Base-by-base conservation (phyloP, 208 protist species). In the Acanthamoeba lenticulata region DNA sequence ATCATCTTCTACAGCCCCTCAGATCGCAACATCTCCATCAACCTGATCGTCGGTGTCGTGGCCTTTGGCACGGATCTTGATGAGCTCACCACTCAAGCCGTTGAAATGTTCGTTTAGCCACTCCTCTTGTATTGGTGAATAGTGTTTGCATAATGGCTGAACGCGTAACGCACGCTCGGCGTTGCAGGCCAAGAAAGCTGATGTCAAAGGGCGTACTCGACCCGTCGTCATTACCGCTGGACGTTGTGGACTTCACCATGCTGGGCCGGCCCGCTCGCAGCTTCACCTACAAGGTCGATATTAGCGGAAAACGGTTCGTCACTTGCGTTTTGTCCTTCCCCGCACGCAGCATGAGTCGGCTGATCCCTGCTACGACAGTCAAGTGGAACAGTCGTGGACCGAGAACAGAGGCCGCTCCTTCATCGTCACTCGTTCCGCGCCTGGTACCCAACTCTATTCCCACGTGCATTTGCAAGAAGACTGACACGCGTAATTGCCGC, bases 1-100 rank as follows among this genome's bases (percentile, higher is more conserved):
- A 79, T 79, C 69, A 21, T 79, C 1, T 36, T 79, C 69, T 79
- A 79, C 38, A 29, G 44, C 69, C 69, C 69, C 24, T 79, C 69
- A 2, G 69, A 79, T 29, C 69, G 69, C 36, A 79, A 32, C 69
- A 79, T 79, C 69, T 79, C 69, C 69, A 79, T 79, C 69, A 79
- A 79, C 69, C 69, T 79, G 34, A 79, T 79, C 36, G 44, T 79
- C 17, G 69, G 69, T 19, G 69, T 79, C 24, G 38, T 79, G 4
- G 69, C 69, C 24, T 79, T 47, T 21, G 69, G 40, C 69, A 79
- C 69, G 34, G 69, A 79, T 36, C 69, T 79, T 9, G 69, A 79
- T 36, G 69, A 79, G 38, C 36, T 79, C 36, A 79, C 69, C 21
- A 15, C 69, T 3, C 69, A 79, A 79, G 69, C 69, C 69, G 34